Conservation (phyloP, 1,284 basidiomycete species). For the Salmacisia buchloeana region DNA sequence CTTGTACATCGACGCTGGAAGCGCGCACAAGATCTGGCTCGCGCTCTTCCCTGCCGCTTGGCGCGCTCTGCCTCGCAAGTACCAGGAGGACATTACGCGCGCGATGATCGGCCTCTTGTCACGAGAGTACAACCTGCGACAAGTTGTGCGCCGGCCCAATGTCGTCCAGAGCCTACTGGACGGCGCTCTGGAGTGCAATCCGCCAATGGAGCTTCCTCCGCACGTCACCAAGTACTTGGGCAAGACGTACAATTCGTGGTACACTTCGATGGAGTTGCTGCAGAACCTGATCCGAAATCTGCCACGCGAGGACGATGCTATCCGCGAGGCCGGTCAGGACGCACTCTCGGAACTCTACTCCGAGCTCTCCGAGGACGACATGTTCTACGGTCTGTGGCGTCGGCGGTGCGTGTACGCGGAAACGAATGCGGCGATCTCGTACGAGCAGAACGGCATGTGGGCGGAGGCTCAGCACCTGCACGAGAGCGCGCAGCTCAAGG, state of each 20-base stretch:
- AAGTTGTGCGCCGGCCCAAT: conserved; percentile 86
- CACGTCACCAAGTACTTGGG: conserved; percentile 93
- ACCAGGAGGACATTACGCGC: conserved; percentile 82
- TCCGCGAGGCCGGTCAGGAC: conserved; percentile 80
- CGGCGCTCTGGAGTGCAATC: conserved; percentile 75
- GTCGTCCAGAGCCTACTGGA: conserved; percentile 85
- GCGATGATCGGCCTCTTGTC: conserved; percentile 84
- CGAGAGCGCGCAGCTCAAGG: conserved; percentile 82
- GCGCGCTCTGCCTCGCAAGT: conserved; percentile 74
- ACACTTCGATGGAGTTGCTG: conserved; percentile 83
- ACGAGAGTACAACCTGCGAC: conserved; percentile 87
- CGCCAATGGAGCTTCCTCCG: conserved; percentile 82
- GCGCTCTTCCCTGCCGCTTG: conserved; percentile 83
- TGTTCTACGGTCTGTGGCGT: conserved; percentile 96
- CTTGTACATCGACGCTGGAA: conserved; percentile 70
- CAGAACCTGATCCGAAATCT: conserved; percentile 64
- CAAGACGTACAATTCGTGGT: conserved; percentile 94
- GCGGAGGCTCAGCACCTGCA: conserved; percentile 83
- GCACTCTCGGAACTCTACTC: conserved; percentile 92
- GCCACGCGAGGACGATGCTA: conserved; percentile 64
- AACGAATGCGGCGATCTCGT: conserved; percentile 85
- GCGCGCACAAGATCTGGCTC: conserved; percentile 82
- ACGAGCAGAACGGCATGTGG: conserved; percentile 98
- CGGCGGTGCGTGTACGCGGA: conserved; percentile 80
- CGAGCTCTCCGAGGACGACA: conserved; percentile 90